Base-by-base conservation (phyloP, 768 basidiomycete species). In the Boletus rubropictus region DNA sequence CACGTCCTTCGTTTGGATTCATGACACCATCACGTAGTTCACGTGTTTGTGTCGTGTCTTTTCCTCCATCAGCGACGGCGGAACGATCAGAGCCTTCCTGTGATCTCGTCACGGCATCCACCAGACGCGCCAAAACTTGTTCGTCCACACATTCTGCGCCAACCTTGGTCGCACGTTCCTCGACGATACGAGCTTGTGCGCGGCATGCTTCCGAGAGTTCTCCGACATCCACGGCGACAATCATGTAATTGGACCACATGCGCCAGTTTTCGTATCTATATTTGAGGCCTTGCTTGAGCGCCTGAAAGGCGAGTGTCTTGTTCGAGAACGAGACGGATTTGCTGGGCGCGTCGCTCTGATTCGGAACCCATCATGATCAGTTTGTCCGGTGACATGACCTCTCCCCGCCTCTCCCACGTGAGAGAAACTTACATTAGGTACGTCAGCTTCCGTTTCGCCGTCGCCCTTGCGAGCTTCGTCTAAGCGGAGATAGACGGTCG, bases 231-330 rank as follows among this genome's bases (percentile, higher is more conserved):
- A 96, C 74, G 4, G 89, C 78, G 22, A 98, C 84, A 59, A 96
- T 73, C 85, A 90, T 93, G 72, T 93, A 98, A 72, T 99, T 99
- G 51, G 77, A 76, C 96, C 96, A 99, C 88, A 99, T 94, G 17
- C 91, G 80, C 94, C 95, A 98, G 60, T 92, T 94, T 22, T 89
- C 84, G 63, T 91, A 88, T 40, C 80, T 79, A 65, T 78, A 80
- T 56, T 82, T 84, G 50, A 98, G 76, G 2, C 96, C 94, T 50
- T 90, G 88, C 54, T 87, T 85, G 22, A 99, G 83, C 3, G 96
- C 95, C 15, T 84, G 85, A 75, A 90, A 96, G 1, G 96, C 96
- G 35, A 92, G 78, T 38, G 84, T 71, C 64, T 91, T 94, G 72
- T 94, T 82, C 36, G 77, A 68, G 60, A 85, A 85, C 5, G 82